phyloP scores from a whole-genome alignment of 371 early-diverging fungal species.

The Mucor sp. region DNA sequence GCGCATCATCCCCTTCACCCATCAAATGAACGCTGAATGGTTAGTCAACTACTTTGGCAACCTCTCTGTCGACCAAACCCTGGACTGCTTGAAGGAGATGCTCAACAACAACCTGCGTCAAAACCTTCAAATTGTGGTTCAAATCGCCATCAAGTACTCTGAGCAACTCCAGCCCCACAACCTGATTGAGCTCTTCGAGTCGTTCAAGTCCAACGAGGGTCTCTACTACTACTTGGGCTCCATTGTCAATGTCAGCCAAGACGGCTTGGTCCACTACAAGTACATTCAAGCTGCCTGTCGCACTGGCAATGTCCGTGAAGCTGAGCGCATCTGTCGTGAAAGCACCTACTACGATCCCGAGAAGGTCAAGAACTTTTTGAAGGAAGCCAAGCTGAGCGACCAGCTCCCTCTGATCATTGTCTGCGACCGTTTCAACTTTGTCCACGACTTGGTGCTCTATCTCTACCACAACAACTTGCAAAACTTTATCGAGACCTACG shows the following conservation, averaged over 20 bases:
- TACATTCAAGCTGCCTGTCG: conserved; percentile 96
- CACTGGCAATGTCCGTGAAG: conserved; percentile 95
- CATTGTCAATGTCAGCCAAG: conserved; percentile 93
- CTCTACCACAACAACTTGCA: conserved; percentile 90
- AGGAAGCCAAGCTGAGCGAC: conserved; percentile 94
- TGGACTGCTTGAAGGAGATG: conserved; percentile 94
- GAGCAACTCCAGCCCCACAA: conserved; percentile 89
- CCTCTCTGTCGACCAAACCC: conserved; percentile 91
- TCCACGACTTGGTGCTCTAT: conserved; percentile 95
- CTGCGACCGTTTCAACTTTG: conserved; percentile 96
- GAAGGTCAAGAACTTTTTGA: conserved; percentile 96
- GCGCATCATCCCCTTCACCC: conserved; percentile 92
- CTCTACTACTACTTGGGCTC: conserved; percentile 94
- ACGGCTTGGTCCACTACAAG: conserved; percentile 95
- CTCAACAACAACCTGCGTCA: conserved; percentile 84
- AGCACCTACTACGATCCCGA: conserved; percentile 95
- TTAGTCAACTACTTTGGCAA: conserved; percentile 90
- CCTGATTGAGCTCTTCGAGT: conserved; percentile 91
- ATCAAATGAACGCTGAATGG: conserved; percentile 85
- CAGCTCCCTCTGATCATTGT: conserved; percentile 97
- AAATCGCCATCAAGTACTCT: conserved; percentile 95
- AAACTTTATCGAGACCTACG: conserved; percentile 97
- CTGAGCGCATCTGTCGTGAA: conserved; percentile 96
- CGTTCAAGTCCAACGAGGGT: conserved; percentile 91
- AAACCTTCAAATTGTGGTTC: conserved; percentile 93